Evolutionary conservation across 306 rosid genomes (phyloP).

Genomic region (Quercus parvula): DNA sequence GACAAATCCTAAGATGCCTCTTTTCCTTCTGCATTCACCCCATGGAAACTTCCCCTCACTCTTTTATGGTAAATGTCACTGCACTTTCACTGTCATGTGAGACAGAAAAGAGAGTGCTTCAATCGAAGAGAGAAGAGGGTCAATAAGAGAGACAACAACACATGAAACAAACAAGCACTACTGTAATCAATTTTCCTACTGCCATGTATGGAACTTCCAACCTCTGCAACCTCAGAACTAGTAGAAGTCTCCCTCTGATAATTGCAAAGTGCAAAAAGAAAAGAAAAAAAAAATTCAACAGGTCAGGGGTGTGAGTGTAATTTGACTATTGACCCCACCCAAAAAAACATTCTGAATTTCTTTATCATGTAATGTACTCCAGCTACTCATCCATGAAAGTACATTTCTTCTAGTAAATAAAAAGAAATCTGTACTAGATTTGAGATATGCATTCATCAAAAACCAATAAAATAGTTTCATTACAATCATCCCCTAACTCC

Average conservation of each 20-base stretch:
- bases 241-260: conserved; percentile 39
- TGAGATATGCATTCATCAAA: conserved; percentile 22
- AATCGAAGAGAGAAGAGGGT: conserved; percentile 35
- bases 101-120: conserved; percentile 31
- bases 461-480: conserved; percentile 30
- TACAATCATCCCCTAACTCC: conserved; percentile 33
- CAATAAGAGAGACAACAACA: conserved; percentile 68
- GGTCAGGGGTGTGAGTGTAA: conserved; percentile 27
- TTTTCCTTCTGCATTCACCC: conserved; percentile 48
- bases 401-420: conserved; percentile 31
- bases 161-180: conserved; percentile 60
- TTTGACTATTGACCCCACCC: conserved; percentile 12
- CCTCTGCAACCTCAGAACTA: conserved; percentile 36
- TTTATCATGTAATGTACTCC: not conserved
- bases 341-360: conserved; percentile 1
- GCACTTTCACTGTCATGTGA: conserved; percentile 66
- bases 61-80: conserved; percentile 31
- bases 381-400: conserved; percentile 23
- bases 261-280: not conserved
- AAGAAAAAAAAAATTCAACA: conserved; percentile 1
- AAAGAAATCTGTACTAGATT: conserved; percentile 13
- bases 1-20: conserved; percentile 81
- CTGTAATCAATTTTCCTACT: conserved; percentile 39
- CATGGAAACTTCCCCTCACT: conserved; percentile 42
- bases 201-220: conserved; percentile 45